Percentiles rank a stretch among this genome's conserved stretches.
Conservation (phyloP, 192 early-diverging fungal species). For the Bifiguratus adelaidae region DNA sequence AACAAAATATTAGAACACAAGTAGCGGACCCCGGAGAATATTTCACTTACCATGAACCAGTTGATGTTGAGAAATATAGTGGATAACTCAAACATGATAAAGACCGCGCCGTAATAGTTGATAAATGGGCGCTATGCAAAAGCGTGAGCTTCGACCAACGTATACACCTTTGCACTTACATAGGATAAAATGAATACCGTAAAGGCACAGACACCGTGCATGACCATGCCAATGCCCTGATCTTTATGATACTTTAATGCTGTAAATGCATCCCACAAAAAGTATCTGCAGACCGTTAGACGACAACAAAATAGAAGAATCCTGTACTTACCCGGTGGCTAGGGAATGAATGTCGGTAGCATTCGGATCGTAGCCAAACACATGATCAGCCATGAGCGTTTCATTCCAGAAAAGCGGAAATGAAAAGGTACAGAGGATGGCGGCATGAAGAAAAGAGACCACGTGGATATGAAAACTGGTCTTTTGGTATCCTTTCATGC, state of each 20-base stretch:
- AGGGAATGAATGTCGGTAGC: slow-evolving; percentile 70
- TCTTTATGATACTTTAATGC: slow-evolving; percentile 52
- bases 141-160: too few relatives aligned
- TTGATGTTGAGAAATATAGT: slow-evolving; percentile 86
- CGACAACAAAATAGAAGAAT: too few relatives aligned
- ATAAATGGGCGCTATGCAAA: slow-evolving; percentile 61
- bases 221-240: slow-evolving; percentile 66
- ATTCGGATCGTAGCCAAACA: slow-evolving; percentile 61
- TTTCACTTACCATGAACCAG: slow-evolving; percentile 60
- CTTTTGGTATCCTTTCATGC: slow-evolving; percentile 30
- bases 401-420: slow-evolving; percentile 57
- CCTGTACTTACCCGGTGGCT: slow-evolving; percentile 68
- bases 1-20: too few relatives aligned
- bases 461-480: slow-evolving; percentile 65
- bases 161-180: slow-evolving; percentile 28
- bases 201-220: slow-evolving; percentile 74
- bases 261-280: slow-evolving; percentile 80
- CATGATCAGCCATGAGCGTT: slow-evolving; percentile 46
- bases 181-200: slow-evolving; percentile 62
- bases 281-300: slow-evolving; percentile 62
- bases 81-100: slow-evolving; percentile 82
- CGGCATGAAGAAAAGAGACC: slow-evolving; percentile 67
- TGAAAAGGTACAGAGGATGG: slow-evolving; percentile 47
- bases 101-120: slow-evolving; percentile 76
- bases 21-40: too few relatives aligned